These are phyloP conservation scores for Lodderomyces orthopsilosis DNA, from an alignment of 1,139 yeast genomes.

Conservation along the genomic window DNA sequence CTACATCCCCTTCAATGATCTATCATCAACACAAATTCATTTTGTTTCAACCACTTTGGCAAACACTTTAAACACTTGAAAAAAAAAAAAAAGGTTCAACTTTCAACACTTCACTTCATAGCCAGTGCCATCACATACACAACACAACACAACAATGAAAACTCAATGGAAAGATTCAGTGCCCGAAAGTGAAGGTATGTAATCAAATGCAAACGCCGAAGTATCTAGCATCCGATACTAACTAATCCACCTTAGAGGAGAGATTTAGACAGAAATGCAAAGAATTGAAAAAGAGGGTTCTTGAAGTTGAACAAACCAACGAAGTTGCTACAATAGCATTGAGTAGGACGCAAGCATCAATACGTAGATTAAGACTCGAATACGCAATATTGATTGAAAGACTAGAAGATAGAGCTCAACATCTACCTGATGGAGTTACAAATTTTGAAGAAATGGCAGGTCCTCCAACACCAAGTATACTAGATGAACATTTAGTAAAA, in stretches of 20 bases:
- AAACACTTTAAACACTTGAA: not conserved
- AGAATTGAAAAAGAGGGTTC: constrained; percentile 69
- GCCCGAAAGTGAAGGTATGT: constrained; percentile 46
- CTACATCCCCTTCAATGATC: no score
- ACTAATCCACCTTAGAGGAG: constrained; percentile 25
- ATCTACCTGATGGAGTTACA: constrained; percentile 30
- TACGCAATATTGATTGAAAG: constrained; percentile 77
- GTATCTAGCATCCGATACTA: not conserved
- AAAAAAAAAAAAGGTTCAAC: not conserved
- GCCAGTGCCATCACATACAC: not conserved
- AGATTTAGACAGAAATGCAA: constrained; percentile 59
- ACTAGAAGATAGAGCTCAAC: constrained; percentile 57
- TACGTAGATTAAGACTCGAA: constrained; percentile 78
- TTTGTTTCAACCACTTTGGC: no score
- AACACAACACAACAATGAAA: constrained; percentile 12
- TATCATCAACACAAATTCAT: no score
- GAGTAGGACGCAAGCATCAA: constrained; percentile 71
- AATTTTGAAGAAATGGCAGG: constrained; percentile 42
- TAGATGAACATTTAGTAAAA: constrained; percentile 27
- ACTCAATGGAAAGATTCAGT: constrained; percentile 27
- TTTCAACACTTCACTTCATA: not conserved
- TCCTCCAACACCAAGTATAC: constrained; percentile 39
- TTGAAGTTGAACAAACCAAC: constrained; percentile 75
- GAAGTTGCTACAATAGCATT: constrained; percentile 77
- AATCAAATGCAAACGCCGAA: not conserved